Conservation (phyloP, 164 flowering plant species). For the Magnolia changhungtana region DNA sequence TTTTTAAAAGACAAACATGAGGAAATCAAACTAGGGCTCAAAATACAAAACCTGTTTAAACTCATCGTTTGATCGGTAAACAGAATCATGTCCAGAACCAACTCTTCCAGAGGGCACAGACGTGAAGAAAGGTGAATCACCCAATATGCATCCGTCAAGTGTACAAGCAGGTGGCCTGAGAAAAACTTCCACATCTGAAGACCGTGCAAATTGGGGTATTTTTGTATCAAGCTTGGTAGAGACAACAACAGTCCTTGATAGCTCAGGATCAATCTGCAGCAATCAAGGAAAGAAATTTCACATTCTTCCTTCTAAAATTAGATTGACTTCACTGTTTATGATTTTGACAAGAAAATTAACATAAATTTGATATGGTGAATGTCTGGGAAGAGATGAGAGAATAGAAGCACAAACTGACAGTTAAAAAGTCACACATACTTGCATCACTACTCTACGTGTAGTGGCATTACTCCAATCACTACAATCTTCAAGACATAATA, state of each 20-base stretch:
- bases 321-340: not conserved
- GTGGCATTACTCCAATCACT: conserved; percentile 99
- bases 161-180: conserved; percentile 82
- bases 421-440: conserved; percentile 38
- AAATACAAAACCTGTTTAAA: conserved; percentile 68
- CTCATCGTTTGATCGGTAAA: conserved; percentile 81
- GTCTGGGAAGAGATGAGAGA: not conserved
- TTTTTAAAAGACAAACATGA: too few relatives aligned
- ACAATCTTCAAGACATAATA: conserved; percentile 96
- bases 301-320: too few relatives aligned
- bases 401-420: conserved; percentile 4
- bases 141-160: conserved; percentile 86
- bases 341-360: not conserved
- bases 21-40: not conserved
- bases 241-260: conserved; percentile 88
- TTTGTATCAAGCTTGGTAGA: conserved; percentile 96
- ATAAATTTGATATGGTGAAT: not conserved
- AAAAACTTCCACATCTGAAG: conserved; percentile 97
- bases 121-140: conserved; percentile 93
- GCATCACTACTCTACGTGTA: conserved; percentile 91
- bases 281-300: not conserved
- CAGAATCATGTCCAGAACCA: conserved; percentile 76
- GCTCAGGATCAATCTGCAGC: conserved; percentile 86
- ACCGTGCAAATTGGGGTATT: conserved; percentile 89
- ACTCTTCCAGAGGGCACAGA: conserved; percentile 99